A percentile compares a stretch with the other conserved stretches of the same genome.
Evolutionary conservation across 371 early-diverging fungal species (phyloP).

Genomic region (Mucor piriformis): DNA sequence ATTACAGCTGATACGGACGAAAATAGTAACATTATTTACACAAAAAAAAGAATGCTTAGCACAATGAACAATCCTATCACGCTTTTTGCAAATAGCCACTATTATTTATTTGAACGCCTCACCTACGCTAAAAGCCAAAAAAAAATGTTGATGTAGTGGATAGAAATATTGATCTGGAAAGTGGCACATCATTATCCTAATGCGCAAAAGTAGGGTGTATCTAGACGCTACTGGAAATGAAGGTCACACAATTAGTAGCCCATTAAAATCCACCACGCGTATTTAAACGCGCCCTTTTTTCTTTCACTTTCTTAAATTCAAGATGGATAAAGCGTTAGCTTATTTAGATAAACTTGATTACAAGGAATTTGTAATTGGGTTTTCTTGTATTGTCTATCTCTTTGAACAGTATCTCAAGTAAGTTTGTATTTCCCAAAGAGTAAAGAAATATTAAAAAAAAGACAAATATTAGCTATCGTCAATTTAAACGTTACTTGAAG

Average conservation of each 20-base stretch:
- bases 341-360: conserved; percentile 51
- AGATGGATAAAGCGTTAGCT: conserved; percentile 20
- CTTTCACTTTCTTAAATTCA: not conserved
- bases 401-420: conserved; percentile 77
- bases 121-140: too few species aligned
- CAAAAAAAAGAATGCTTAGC: too few species aligned
- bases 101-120: too few species aligned
- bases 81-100: too few species aligned
- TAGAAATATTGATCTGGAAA: too few species aligned
- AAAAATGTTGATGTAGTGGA: too few species aligned
- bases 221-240: too few species aligned
- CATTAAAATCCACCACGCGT: not conserved
- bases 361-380: conserved; percentile 76
- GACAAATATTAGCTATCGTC: conserved; percentile 59
- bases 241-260: not conserved
- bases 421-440: not conserved
- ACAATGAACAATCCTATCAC: too few species aligned
- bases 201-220: too few species aligned
- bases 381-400: conserved; percentile 64
- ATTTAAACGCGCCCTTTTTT: not conserved
- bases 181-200: too few species aligned
- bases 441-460: not conserved
- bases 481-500: conserved; percentile 73
- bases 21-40: too few species aligned
- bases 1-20: too few species aligned